A percentile compares a stretch with the other conserved stretches of the same genome.
These are phyloP conservation scores for Fragosphaeria purpurea DNA, from an alignment of 2,329 filamentous ascomycete species.

Conservation along the genomic window DNA sequence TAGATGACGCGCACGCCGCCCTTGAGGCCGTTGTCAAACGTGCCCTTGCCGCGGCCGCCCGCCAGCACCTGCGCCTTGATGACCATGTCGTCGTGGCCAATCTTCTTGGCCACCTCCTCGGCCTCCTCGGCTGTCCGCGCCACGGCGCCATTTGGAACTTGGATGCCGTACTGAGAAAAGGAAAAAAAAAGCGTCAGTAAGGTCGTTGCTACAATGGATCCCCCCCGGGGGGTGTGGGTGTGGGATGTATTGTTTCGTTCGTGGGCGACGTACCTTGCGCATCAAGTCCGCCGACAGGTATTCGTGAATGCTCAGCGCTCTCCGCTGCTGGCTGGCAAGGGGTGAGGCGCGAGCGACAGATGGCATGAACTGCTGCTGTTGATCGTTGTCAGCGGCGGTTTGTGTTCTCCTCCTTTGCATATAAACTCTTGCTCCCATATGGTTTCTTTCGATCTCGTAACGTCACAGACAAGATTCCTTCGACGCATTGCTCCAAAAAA, in stretches of 20 bases:
- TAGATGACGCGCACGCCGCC: conserved; percentile 98
- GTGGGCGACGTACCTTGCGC: conserved; percentile 45
- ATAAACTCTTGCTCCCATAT: no score
- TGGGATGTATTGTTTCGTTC: no score
- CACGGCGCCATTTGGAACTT: conserved; percentile 81
- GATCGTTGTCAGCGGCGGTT: background rate
- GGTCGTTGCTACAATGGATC: no score
- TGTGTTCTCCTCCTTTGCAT: no score
- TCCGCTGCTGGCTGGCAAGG: conserved; percentile 59
- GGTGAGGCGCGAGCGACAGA: conserved; percentile 48
- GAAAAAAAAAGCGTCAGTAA: background rate
- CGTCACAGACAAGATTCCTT: no score
- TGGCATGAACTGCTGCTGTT: conserved; percentile 31
- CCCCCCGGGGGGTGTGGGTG: no score
- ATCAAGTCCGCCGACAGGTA: conserved; percentile 92
- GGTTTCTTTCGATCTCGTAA: no score
- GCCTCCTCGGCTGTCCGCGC: conserved; percentile 78
- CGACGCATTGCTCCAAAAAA: no score
- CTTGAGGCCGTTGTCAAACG: conserved; percentile 97
- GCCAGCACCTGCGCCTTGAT: conserved; percentile 99
- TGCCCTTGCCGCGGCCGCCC: conserved; percentile 94
- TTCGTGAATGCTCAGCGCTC: conserved; percentile 94
- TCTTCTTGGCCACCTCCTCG: conserved; percentile 79
- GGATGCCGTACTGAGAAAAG: conserved; percentile 69
- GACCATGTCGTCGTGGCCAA: conserved; percentile 93